Evolutionary conservation across 192 early-diverging fungal species (phyloP).

Genomic region (Coemansia sp.): DNA sequence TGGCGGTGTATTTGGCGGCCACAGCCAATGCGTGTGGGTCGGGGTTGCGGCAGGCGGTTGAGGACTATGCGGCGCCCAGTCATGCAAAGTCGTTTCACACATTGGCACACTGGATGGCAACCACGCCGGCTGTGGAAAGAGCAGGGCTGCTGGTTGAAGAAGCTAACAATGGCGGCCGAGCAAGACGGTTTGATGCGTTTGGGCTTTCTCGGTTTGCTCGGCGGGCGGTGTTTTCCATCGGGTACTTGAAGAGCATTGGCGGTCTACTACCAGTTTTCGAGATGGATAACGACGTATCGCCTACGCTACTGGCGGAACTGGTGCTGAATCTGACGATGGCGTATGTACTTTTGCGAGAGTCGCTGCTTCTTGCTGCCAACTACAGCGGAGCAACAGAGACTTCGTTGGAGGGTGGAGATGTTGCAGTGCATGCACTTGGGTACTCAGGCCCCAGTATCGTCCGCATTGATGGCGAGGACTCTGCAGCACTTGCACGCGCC

Average conservation of each 20-base stretch:
- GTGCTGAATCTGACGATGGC: constrained; percentile 35
- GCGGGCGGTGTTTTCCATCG: constrained; percentile 34
- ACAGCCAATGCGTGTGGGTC: constrained; percentile 19
- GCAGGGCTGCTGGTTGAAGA: neutral
- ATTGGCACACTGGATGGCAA: constrained; percentile 35
- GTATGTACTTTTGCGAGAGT: constrained; percentile 39
- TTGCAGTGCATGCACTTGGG: neutral
- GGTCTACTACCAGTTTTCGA: neutral
- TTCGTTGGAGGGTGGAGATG: neutral
- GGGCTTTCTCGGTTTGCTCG: constrained; percentile 40
- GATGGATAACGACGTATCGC: neutral
- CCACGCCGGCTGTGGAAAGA: neutral
- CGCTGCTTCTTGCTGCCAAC: constrained; percentile 17
- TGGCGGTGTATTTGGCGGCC: constrained; percentile 11
- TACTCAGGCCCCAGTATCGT: constrained; percentile 12
- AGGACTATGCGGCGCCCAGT: neutral
- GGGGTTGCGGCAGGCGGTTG: constrained; percentile 31
- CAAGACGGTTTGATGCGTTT: constrained; percentile 15
- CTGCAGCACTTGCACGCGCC: constrained; percentile 11
- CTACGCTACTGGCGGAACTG: constrained; percentile 2
- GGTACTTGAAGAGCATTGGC: constrained; percentile 10
- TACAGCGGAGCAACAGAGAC: neutral
- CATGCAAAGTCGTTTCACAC: constrained; percentile 30
- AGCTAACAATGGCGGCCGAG: neutral
- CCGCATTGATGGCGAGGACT: constrained; percentile 5